phyloP scores from a whole-genome alignment of 257 asterid species.

The Ocimum tenuiflorum region DNA sequence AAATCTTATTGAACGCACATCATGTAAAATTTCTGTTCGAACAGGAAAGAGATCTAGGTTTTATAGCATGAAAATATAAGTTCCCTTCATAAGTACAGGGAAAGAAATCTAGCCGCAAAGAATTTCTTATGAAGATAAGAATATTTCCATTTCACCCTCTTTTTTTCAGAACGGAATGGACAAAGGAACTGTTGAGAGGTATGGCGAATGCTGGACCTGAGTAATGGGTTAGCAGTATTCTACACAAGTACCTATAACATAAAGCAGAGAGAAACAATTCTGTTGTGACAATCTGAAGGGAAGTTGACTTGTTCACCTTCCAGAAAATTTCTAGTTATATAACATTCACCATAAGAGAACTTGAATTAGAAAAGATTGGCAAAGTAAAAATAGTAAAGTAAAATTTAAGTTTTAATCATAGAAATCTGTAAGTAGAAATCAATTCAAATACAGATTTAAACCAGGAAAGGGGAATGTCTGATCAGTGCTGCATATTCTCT shows the following conservation, averaged over 20 bases:
- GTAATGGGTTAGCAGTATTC: neutral
- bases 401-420: neutral
- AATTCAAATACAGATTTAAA: neutral
- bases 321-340: too few species aligned
- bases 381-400: neutral
- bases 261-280: neutral
- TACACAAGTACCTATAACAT: neutral
- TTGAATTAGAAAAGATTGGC: neutral
- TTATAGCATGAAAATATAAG: neutral
- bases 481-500: neutral
- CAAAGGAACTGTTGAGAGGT: neutral
- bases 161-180: neutral
- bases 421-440: neutral
- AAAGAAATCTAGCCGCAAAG: neutral
- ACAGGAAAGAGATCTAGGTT: neutral
- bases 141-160: neutral
- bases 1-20: neutral
- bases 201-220: neutral
- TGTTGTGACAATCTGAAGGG: neutral
- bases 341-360: neutral
- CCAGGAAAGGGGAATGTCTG: neutral
- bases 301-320: neutral
- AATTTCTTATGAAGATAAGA: neutral
- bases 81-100: neutral
- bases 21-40: too few species aligned